A percentile compares a stretch with the other conserved stretches of the same genome.
Evolutionary conservation across 108 stramenopile genomes (phyloP).

Genomic region (Pseudonitzschia pungens): DNA sequence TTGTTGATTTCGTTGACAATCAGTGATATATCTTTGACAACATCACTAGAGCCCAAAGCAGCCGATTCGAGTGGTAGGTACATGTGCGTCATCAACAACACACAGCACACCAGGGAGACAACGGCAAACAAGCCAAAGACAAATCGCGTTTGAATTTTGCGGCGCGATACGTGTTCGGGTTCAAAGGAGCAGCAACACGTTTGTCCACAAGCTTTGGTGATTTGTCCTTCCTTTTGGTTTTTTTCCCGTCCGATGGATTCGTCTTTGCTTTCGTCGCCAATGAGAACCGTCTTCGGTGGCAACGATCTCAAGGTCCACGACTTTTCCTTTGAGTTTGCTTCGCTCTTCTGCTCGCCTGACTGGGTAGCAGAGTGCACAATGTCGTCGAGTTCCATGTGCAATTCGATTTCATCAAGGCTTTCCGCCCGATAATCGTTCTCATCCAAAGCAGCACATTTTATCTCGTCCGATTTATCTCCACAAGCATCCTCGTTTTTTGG

Average conservation of each 20-base stretch:
- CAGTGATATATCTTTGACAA: constrained; percentile 1
- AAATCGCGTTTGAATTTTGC: constrained; percentile 9
- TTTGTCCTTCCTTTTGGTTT: neutral
- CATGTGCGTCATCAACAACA: constrained; percentile 12
- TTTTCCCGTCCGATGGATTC: neutral
- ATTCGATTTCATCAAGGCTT: neutral
- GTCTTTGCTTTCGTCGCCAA: neutral
- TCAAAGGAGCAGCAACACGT: constrained; percentile 8
- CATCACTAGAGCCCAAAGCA: neutral
- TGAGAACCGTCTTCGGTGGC: neutral
- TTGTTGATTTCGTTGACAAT: constrained; percentile 3
- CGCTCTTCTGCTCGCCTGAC: neutral
- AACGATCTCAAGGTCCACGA: neutral
- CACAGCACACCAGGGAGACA: neutral
- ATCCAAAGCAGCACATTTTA: neutral
- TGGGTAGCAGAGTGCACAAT: neutral
- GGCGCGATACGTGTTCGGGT: constrained; percentile 7
- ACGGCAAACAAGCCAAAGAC: constrained; percentile 7
- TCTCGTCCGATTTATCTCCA: too few relatives aligned
- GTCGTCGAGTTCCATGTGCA: constrained; percentile 4
- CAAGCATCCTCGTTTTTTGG: neutral
- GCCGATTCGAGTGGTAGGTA: constrained; percentile 5
- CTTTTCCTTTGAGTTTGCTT: neutral
- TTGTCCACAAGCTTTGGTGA: neutral
- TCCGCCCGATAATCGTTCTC: neutral